Percentiles rank a stretch among this genome's conserved stretches.
These are phyloP conservation scores for Syzygium syzygioides DNA, from an alignment of 441 rosid genomes.

Conservation along the genomic window DNA sequence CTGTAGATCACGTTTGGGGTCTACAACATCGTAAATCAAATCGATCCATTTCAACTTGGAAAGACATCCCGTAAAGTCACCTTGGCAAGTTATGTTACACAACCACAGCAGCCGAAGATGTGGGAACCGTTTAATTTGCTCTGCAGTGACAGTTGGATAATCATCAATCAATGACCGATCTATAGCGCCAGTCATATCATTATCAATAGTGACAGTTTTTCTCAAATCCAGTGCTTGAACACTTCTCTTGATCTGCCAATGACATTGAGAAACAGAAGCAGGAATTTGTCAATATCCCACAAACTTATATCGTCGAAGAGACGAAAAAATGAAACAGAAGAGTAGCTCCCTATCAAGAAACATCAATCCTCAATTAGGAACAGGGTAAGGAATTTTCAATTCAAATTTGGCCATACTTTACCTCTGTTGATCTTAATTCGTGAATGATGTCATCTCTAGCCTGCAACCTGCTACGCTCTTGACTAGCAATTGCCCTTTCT, in stretches of 20 bases:
- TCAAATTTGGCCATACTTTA: background rate
- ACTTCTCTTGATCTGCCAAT: background rate
- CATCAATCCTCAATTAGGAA: background rate
- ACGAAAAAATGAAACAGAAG: background rate
- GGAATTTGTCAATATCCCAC: background rate
- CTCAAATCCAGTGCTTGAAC: background rate
- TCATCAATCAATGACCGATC: too few species aligned
- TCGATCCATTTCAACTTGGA: background rate
- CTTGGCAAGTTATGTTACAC: background rate
- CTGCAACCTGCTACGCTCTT: background rate
- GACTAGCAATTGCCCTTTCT: background rate
- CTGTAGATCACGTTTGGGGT: fast-evolving
- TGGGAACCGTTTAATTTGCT: background rate
- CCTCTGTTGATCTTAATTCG: background rate
- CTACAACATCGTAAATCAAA: background rate
- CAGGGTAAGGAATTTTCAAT: background rate
- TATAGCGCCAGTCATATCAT: too few species aligned
- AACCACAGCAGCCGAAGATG: background rate
- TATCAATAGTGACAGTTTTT: too few species aligned
- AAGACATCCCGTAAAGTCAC: background rate
- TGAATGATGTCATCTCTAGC: background rate
- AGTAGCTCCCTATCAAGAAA: background rate
- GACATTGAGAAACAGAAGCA: background rate
- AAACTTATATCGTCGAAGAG: background rate
- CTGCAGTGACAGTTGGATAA: too few species aligned